A percentile compares a stretch with the other conserved stretches of the same genome.
These are phyloP conservation scores for Cercospora sesami DNA, from an alignment of 2,329 filamentous ascomycete species.

Conservation along the genomic window DNA sequence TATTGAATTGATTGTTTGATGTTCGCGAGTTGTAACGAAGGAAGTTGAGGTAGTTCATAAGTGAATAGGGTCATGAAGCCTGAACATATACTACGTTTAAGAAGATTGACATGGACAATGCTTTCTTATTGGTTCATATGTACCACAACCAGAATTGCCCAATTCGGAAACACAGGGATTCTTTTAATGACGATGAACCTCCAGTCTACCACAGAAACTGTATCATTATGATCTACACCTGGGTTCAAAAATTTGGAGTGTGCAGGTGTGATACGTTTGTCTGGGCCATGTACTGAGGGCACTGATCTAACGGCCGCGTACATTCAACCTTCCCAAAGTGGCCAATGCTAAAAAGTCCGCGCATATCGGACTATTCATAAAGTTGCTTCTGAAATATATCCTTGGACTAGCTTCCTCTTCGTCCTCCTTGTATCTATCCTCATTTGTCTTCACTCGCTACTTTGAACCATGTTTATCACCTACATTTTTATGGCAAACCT, in stretches of 20 bases:
- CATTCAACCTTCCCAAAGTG: not conserved
- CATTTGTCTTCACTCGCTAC: not conserved
- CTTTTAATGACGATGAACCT: not conserved
- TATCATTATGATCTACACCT: not conserved
- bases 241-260: not conserved
- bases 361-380: not conserved
- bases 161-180: not conserved
- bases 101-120: not conserved
- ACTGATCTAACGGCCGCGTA: not conserved
- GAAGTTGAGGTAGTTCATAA: not conserved
- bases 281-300: not conserved
- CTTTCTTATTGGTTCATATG: not conserved
- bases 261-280: not conserved
- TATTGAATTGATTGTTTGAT: not conserved
- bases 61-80: not conserved
- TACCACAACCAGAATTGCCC: not conserved
- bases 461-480: not conserved
- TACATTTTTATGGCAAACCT: not conserved
- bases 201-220: not conserved
- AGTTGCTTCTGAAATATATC: not conserved
- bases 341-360: not conserved
- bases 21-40: not conserved
- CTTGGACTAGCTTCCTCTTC: not conserved
- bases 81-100: not conserved
- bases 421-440: not conserved